Conservation (phyloP, 345 rosid species). For the Camelina neglecta region DNA sequence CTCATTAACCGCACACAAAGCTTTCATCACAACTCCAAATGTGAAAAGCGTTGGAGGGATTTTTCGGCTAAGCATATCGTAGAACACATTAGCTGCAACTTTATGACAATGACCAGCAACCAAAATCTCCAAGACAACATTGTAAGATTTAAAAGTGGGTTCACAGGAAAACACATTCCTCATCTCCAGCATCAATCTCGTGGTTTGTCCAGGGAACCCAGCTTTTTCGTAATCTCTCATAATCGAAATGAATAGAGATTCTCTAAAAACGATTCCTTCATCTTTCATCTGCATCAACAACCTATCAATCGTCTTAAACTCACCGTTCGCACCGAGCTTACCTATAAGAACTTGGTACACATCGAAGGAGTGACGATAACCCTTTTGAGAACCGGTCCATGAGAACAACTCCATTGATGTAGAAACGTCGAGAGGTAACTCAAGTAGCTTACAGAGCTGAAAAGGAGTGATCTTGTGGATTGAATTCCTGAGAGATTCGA, state of each 20-base stretch:
- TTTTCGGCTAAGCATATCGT: constrained; percentile 78
- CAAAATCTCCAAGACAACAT: constrained; percentile 68
- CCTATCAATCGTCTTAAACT: constrained; percentile 67
- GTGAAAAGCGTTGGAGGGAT: constrained; percentile 70
- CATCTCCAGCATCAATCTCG: constrained; percentile 81
- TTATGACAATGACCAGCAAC: constrained; percentile 61
- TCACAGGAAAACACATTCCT: constrained; percentile 59
- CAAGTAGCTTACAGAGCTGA: constrained; percentile 65
- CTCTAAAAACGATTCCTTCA: constrained; percentile 67
- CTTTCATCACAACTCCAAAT: constrained; percentile 78
- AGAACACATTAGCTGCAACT: constrained; percentile 75
- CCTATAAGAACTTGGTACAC: constrained; percentile 63
- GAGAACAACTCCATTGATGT: constrained; percentile 68
- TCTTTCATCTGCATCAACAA: constrained; percentile 78
- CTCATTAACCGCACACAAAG: constrained; percentile 69
- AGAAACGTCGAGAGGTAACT: constrained; percentile 69
- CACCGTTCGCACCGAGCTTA: constrained; percentile 71
- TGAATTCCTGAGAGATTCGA: constrained; percentile 62
- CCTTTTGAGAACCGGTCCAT: constrained; percentile 69
- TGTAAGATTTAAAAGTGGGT: constrained; percentile 73
- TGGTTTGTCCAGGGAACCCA: constrained; percentile 80
- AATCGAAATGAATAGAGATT: constrained; percentile 68
- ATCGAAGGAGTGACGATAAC: constrained; percentile 67
- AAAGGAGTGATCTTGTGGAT: constrained; percentile 57
- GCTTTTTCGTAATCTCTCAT: constrained; percentile 73